A percentile compares a stretch with the other conserved stretches of the same genome.
These are phyloP conservation scores for Aspergillus uvarum DNA, from an alignment of 2,329 filamentous ascomycete species.

Conservation along the genomic window DNA sequence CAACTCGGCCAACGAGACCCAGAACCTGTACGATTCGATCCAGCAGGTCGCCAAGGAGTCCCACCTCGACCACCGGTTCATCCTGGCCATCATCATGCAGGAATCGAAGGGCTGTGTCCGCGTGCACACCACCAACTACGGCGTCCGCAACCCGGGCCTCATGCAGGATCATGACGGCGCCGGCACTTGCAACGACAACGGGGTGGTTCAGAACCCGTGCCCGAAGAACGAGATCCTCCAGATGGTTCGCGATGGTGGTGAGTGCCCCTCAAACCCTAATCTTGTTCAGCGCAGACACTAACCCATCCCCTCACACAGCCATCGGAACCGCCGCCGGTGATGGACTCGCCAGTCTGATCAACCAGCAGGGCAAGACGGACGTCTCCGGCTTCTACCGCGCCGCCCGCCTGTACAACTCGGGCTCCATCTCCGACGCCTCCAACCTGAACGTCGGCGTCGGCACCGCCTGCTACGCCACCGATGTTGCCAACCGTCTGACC, in stretches of 20 bases:
- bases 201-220: conserved; percentile 28
- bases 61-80: conserved; percentile 42
- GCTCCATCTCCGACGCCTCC: not conserved
- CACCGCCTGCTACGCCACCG: not conserved
- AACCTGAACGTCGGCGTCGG: not conserved
- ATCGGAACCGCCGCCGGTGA: not conserved
- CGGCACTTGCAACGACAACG: conserved; percentile 37
- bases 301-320: not conserved
- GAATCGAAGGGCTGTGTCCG: conserved; percentile 49
- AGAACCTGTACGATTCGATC: conserved; percentile 35
- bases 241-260: conserved; percentile 41
- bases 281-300: not conserved
- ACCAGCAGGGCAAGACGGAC: not conserved
- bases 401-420: not conserved
- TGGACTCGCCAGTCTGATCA: not conserved
- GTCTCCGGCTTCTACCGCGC: not conserved
- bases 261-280: not conserved
- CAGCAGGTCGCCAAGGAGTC: conserved; percentile 30
- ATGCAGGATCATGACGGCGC: conserved; percentile 33
- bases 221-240: conserved; percentile 29
- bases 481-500: not conserved
- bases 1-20: conserved; percentile 32
- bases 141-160: conserved; percentile 45
- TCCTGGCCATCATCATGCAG: conserved; percentile 49
- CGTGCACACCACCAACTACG: conserved; percentile 42